Evolutionary conservation across 176 grass and related monocot species (phyloP), one percentile per base, ranked within the genome.

Genomic region (Cocos nucifera): DNA sequence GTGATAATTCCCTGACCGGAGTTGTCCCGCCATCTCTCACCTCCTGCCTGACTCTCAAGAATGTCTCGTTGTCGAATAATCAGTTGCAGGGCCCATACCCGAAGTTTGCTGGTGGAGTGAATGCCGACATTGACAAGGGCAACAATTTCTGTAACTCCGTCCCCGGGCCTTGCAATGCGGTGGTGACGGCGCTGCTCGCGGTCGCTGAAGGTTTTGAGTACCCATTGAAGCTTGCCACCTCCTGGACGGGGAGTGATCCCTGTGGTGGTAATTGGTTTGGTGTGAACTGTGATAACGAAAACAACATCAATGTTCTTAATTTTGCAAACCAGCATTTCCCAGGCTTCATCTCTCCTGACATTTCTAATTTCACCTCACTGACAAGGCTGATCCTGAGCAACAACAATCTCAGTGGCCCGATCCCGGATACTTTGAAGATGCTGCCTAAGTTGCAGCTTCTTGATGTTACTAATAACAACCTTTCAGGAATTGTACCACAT

Each of bases 401-500:
- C 70, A 91, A 91, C 63, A 67, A 76, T 22, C 75, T 97, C 51
- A 80, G 71, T 0, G 92, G 92, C 20, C 30, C 48, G 12, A 82
- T 91, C 61, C 92, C 92, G 0, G 81, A 83, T 62, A 59, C 28
- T 26, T 73, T 97, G 84, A 81, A 75, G 3, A 74, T 19, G 22
- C 56, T 90, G 55, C 52, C 70, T 6, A 66, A 51, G 59, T 81
- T 97, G 50, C 61, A 19, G 21, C 15, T 71, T 56, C 54, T 97
- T 58, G 78, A 91, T 78, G 81, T 91, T 50, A 77, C 83, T 57
- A 97, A 91, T 56, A 97, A 97, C 69, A 62, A 18, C 32, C 83
- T 97, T 14, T 81, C 60, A 58, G 92, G 92, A 22, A 65, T 80
- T 50, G 56, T 91, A 17, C 92, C 92, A 52, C 59, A 35, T 17